Base-by-base conservation (phyloP, 2,329 filamentous ascomycete species). In the Claviceps cyperi region DNA sequence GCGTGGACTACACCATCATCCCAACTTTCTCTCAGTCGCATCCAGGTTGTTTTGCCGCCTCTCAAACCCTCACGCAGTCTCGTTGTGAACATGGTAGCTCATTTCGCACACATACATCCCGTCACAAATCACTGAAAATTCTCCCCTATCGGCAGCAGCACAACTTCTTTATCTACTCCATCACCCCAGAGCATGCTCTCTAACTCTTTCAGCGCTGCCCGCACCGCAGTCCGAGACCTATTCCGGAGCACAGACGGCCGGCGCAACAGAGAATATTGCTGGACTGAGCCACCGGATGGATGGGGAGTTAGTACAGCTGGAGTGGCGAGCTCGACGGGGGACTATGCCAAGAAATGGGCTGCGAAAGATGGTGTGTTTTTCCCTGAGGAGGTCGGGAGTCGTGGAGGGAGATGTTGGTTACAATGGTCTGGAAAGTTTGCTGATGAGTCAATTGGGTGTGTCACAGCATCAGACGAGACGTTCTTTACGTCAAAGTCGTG, bases 181-280 rank as follows among this genome's bases (percentile, higher is more conserved):
- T 32, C 11, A 32, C 28, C 28, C 28, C 28, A 32, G 19, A 37
- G 2, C 5, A 52, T 52, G 51, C 19, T 52, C 22, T 48, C 48
- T 17, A 43, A 37, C 50, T 50, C 51, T 6, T 37, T 50, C 22
- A 40, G 14, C 36, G 45, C 47, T n/a, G 51, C 51, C 15, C 51
- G 48, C 22, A 22, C 43, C 14, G 45, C 35, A 5, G 24, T 52
- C 24, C 39, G 51, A n/a, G 48, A 50, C 36, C 17, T 52, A 11
- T 48, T 52, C 19, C 45, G 41, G 24, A 40, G 45, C 17, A 41
- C 47, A n/a, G 38, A 46, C 28, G 2, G 45, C 14, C 43, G 51
- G 2, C 38, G 24, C 22, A 44, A 47, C 24, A 45, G 24, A 24
- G 21, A 22, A 11, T 1, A 32, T 8, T 45, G 47, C 14, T 47